Percentiles rank a stretch among this genome's conserved stretches.
Conservation (phyloP, 371 early-diverging fungal species). For the Amoeboradix gromovi region DNA sequence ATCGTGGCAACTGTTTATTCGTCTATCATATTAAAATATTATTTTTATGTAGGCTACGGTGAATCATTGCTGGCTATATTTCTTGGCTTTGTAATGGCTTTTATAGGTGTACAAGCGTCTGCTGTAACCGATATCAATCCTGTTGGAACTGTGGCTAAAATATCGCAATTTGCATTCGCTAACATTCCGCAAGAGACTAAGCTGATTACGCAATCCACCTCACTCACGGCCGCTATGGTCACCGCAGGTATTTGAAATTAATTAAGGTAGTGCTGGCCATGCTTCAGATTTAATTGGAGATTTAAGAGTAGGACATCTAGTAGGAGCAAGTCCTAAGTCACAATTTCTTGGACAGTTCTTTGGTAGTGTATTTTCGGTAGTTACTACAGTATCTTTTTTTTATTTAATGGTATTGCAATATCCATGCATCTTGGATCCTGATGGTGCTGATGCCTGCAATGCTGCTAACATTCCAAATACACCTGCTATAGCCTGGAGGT, state of each 20-base stretch:
- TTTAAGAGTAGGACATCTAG: constrained; percentile 27
- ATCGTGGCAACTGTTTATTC: constrained; percentile 15
- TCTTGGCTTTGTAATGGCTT: constrained; percentile 31
- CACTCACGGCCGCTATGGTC: constrained; percentile 28
- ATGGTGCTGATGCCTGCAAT: too few relatives aligned
- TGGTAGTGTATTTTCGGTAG: constrained; percentile 26
- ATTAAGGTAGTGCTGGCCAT: constrained; percentile 26
- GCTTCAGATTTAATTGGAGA: constrained; percentile 33
- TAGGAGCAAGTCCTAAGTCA: constrained; percentile 27
- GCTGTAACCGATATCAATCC: constrained; percentile 39
- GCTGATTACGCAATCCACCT: constrained; percentile 16
- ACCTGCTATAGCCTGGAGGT: constrained; percentile 32
- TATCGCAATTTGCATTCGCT: constrained; percentile 27
- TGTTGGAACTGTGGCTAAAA: constrained; percentile 25
- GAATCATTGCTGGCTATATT: constrained; percentile 18
- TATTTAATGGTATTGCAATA: constrained; percentile 27
- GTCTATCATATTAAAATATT: not conserved
- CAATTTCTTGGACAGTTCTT: constrained; percentile 29
- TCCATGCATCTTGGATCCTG: constrained; percentile 17
- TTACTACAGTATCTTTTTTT: constrained; percentile 22
- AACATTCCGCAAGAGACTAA: constrained; percentile 16
- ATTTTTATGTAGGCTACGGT: constrained; percentile 4
- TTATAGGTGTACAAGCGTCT: constrained; percentile 32
- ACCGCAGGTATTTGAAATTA: constrained; percentile 23
- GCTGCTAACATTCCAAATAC: constrained; percentile 19